Evolutionary conservation across 257 asterid genomes (phyloP).

Genomic region (Rauvolfia tetraphylla): DNA sequence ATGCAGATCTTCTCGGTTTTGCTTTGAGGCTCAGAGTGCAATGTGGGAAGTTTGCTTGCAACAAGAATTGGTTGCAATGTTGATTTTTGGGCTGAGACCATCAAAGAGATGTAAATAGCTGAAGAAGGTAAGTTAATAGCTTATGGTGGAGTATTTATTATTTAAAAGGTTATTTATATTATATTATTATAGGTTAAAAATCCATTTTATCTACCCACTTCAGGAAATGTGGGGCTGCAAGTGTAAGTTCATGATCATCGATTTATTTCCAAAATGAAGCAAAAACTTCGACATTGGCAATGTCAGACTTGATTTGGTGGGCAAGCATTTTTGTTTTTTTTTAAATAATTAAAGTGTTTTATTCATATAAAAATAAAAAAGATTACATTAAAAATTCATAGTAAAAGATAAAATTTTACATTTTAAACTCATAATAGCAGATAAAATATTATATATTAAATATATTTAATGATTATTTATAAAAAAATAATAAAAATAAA

Average conservation of each 20-base stretch:
- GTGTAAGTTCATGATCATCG: neutral
- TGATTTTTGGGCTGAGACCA: neutral
- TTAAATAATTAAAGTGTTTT: too few relatives aligned
- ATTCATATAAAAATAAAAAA: too few relatives aligned
- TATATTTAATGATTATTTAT: too few relatives aligned
- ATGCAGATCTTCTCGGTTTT: neutral
- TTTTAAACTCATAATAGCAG: too few relatives aligned
- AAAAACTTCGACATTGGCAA: neutral
- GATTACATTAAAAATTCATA: too few relatives aligned
- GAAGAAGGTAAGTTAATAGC: neutral
- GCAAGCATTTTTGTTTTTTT: too few relatives aligned
- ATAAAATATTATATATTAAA: too few relatives aligned
- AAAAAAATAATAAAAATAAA: too few relatives aligned
- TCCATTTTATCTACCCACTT: neutral
- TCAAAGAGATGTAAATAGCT: neutral
- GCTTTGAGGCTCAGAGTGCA: neutral
- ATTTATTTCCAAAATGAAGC: neutral
- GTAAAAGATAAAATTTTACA: too few relatives aligned
- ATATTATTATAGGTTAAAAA: neutral
- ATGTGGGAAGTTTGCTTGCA: neutral
- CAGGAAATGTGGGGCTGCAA: neutral
- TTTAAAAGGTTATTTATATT: too few relatives aligned
- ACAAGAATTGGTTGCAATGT: too few relatives aligned
- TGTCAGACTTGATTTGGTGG: too few relatives aligned
- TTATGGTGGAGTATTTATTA: neutral